Base-by-base conservation (phyloP, 768 basidiomycete species). In the Amanita muscaria region DNA sequence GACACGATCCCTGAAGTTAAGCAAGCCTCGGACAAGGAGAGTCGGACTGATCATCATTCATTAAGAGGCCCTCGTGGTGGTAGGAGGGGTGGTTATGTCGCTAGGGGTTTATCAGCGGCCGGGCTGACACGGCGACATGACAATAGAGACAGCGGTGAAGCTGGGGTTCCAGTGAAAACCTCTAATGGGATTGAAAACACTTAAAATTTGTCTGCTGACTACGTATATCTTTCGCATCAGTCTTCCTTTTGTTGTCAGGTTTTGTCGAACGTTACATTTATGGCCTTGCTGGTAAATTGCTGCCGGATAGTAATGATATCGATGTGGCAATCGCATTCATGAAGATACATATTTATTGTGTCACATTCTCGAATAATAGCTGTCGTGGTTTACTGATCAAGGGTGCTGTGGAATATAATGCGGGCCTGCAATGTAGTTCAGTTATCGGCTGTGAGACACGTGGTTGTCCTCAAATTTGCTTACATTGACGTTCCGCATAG, bases 401-500 rank as follows among this genome's bases (percentile, higher is more conserved):
- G 25, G 75, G 75, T 7, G 72, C 49, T 27, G 57, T 53, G 24
- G 69, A 70, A 57, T 66, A 67, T 44, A 77, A 57, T 7, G 74
- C 72, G 21, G 75, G 75, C 73, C 74, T 77, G 31, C 8, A 44
- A 19, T 44, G 33, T 19, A 21, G 11, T 18, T 12, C 22, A 8
- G 25, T 5, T 11, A n/a, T 30, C 11, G 23, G 36, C 23, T 9
- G 36, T 4, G 14, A 31, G 25, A 1, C 2, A 41, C 23, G 23
- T 34, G 32, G 21, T 37, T 35, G 42, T 46, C 33, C 54, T 32
- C 30, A 38, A 38, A 15, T 24, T 40, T 19, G 48, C 77, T 49
- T 58, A 93, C 91, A 97, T 83, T 0, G 91, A 93, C 7, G 93
- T 97, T 21, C 93, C 93, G 56, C 91, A 93, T 56, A 80, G 86